Conservation (phyloP, 768 basidiomycete genomes). For the Kwoniella newhampshirensis region DNA sequence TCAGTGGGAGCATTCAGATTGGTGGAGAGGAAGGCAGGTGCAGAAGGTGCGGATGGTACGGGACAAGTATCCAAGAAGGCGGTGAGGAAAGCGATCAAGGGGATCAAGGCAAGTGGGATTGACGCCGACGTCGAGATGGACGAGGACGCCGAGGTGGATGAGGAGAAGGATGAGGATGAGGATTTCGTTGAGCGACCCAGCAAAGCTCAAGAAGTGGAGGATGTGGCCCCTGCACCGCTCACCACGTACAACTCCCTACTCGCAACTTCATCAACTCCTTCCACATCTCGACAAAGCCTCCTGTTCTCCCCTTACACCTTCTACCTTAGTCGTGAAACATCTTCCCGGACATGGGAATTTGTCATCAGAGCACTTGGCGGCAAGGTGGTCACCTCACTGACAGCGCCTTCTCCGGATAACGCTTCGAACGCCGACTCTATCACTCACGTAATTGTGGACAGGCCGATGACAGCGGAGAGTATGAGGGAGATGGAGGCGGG, state of each 20-base stretch:
- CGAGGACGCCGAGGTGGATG: slow-evolving; percentile 37
- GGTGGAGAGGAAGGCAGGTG: slow-evolving; percentile 57
- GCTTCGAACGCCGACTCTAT: slow-evolving; percentile 76
- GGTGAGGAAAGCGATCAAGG: slow-evolving; percentile 59
- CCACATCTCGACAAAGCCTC: slow-evolving; percentile 51
- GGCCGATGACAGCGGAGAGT: slow-evolving; percentile 61
- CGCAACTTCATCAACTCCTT: slow-evolving; percentile 42
- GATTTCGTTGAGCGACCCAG: slow-evolving; percentile 53
- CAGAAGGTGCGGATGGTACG: slow-evolving; percentile 51
- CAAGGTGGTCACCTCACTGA: slow-evolving; percentile 77
- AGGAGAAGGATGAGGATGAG: slow-evolving; percentile 47
- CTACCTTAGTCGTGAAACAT: slow-evolving; percentile 89
- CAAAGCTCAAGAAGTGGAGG: slow-evolving; percentile 45
- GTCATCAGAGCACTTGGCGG: slow-evolving; percentile 88
- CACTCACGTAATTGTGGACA: slow-evolving; percentile 93
- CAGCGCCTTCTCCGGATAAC: slow-evolving; percentile 22
- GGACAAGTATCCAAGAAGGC: slow-evolving; percentile 63
- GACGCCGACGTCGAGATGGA: slow-evolving; percentile 41
- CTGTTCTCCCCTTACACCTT: slow-evolving; percentile 85
- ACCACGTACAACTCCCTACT: slow-evolving; percentile 57
- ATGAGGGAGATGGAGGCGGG: slow-evolving; percentile 64
- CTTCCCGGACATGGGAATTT: slow-evolving; percentile 90
- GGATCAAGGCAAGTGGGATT: slow-evolving; percentile 51
- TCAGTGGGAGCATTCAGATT: slow-evolving; percentile 85
- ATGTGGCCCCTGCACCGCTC: slow-evolving; percentile 59